Percentiles rank a stretch among this genome's conserved stretches.
These are phyloP conservation scores for Saitozyma podzolica DNA, from an alignment of 768 basidiomycete species.

Conservation along the genomic window DNA sequence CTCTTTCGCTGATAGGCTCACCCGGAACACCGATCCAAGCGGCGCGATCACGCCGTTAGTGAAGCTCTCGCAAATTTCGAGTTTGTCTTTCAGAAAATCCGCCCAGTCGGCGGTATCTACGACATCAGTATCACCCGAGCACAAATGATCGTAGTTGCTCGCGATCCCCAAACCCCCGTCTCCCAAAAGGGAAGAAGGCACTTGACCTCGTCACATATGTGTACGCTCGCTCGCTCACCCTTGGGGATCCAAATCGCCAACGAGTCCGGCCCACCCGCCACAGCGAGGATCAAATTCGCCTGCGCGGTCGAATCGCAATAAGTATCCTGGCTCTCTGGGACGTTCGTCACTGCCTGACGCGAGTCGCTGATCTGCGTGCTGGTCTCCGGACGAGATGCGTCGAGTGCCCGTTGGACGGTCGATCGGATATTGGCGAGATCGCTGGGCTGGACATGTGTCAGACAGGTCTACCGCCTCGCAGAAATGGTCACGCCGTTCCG, in stretches of 20 bases:
- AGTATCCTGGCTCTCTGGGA: slow-evolving; percentile 52
- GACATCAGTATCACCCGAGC: too few species aligned
- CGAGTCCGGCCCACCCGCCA: slow-evolving; percentile 12
- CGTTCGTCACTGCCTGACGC: slow-evolving; percentile 45
- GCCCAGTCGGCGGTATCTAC: slow-evolving; percentile 60
- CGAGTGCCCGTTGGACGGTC: slow-evolving; percentile 41
- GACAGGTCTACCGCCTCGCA: too few species aligned
- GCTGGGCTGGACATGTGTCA: slow-evolving; percentile 21
- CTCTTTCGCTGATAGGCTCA: slow-evolving; percentile 18
- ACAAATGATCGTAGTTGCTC: slow-evolving; percentile 39
- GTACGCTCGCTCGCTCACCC: slow-evolving; percentile 17
- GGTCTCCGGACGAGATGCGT: slow-evolving; percentile 52
- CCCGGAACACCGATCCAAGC: slow-evolving; percentile 67
- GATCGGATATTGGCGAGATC: slow-evolving; percentile 33
- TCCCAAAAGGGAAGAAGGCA: too few species aligned
- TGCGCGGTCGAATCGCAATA: slow-evolving; percentile 50
- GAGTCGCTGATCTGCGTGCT: slow-evolving; percentile 48
- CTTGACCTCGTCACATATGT: too few species aligned
- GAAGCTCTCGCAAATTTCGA: slow-evolving; percentile 66
- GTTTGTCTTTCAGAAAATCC: slow-evolving; percentile 34
- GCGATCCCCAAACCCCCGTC: slow-evolving; percentile 12
- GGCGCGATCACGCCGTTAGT: slow-evolving; percentile 64
- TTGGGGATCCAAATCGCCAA: slow-evolving; percentile 33
- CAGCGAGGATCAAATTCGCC: slow-evolving; percentile 34
- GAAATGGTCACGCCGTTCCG: too few species aligned